Evolutionary conservation across 2,329 filamentous ascomycete species (phyloP).

Genomic region (Corynespora cassiicola): DNA sequence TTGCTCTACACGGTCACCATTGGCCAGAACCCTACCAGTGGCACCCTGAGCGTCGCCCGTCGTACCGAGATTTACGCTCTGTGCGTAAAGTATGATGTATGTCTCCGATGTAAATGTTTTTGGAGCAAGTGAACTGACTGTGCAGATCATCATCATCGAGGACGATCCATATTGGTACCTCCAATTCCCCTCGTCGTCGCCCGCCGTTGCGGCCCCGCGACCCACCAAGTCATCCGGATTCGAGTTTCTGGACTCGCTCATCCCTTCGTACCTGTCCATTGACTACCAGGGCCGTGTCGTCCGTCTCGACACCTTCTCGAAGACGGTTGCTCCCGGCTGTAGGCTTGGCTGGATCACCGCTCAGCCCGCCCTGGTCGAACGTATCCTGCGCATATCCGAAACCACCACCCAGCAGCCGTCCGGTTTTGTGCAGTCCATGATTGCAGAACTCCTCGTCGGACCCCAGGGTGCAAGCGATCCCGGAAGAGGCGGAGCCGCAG

Average conservation of each 20-base stretch:
- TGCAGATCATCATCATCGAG: slow-evolving; percentile 89
- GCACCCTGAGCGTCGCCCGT: slow-evolving; percentile 74
- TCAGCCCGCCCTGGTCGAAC: slow-evolving; percentile 78
- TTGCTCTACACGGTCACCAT: slow-evolving; percentile 91
- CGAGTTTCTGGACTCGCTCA: slow-evolving; percentile 80
- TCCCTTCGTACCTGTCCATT: slow-evolving; percentile 80
- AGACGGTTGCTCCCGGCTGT: slow-evolving; percentile 89
- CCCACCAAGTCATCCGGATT: slow-evolving; percentile 68
- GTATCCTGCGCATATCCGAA: slow-evolving; percentile 77
- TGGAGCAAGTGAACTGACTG: no score
- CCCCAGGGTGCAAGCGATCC: slow-evolving; percentile 63
- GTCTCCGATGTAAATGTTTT: no score
- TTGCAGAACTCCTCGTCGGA: slow-evolving; percentile 79
- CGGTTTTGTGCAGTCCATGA: slow-evolving; percentile 85
- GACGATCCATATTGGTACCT: slow-evolving; percentile 97
- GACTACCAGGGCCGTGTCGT: slow-evolving; percentile 88
- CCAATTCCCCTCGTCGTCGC: slow-evolving; percentile 77
- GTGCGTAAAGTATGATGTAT: slow-evolving; percentile 82
- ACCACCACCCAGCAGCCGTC: slow-evolving; percentile 81
- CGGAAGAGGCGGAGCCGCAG: slow-evolving; percentile 53
- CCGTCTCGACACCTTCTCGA: slow-evolving; percentile 91
- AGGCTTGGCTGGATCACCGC: slow-evolving; percentile 90
- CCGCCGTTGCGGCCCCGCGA: slow-evolving; percentile 35
- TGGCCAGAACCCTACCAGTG: slow-evolving; percentile 87
- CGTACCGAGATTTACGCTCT: slow-evolving; percentile 80